Evolutionary conservation across 352 stramenopile genomes (phyloP), one percentile per base, ranked within the genome.

Genomic region (Phytophthora citricola): DNA sequence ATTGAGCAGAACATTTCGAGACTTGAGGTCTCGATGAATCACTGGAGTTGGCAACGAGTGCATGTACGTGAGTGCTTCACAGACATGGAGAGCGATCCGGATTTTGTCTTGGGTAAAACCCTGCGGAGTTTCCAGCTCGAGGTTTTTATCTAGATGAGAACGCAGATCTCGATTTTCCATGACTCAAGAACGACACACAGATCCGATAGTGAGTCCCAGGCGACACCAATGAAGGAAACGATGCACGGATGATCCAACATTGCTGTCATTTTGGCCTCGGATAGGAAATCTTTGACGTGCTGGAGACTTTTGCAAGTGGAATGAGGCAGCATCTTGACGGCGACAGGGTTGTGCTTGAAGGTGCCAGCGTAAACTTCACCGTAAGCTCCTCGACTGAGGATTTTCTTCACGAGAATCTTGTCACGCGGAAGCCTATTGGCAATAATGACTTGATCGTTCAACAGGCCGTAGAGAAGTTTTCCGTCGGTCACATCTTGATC

Each of bases 1-100:
- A 46, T 55, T 66, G 20, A 89, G 48, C 11, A 89, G 14, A 6
- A 69, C 57, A 22, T 69, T 69, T 1, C 60, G 51, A 0, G 60
- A 69, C 45, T 69, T 91, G 34, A 89, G 73, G 54, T 89, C 83
- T 24, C 60, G 60, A 34, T 69, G 63, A 52, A 89, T 81, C 1
- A 66, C 36, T 14, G 63, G 36, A 34, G 63, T 39, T 15, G 55
- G 20, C 1, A 63, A 17, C 12, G 60, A 69, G 17, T 63, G 60
- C 14, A 69, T 14, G 38, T 69, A 91, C 20, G 61, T 51, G 11
- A 79, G 22, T 6, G 57, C 66, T 26, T 76, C 61, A 24, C 67
- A 68, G 5, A 84, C 66, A 5, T 73, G 57, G 5, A 78, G 20
- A 7, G 72, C 61, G n/a, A 79, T 73, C n/a, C 64, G 59, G 43